Evolutionary conservation across 331 rosid species (phyloP), one percentile per base, ranked within the genome.

Genomic region (Malus hybrid): DNA sequence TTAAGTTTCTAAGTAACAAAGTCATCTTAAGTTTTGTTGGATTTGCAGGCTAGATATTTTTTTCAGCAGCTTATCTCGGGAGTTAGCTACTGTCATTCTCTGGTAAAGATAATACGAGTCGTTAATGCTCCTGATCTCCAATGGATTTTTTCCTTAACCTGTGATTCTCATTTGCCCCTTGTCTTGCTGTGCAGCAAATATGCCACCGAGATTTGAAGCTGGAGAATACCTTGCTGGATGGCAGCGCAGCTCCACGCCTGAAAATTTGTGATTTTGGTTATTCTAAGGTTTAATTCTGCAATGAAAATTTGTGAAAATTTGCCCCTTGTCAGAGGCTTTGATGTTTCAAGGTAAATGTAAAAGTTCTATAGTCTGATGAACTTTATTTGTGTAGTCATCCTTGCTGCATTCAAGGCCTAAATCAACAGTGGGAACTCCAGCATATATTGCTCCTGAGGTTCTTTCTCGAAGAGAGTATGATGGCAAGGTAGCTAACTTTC

Each of bases 31-130:
- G 9, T 54, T 63, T 71, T 72, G 56, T 67, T 82, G 65, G 69
- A 69, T 61, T 85, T 75, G 29, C 93, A 92, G 97, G 98, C 97
- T 61, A 82, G 98, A 56, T 90, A 93, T 86, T 90, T 92, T 88
- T 92, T 92, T 85, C 97, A 92, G 89, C 97, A 92, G 90, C 97
- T 92, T 72, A 92, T 92, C 76, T 92, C 96, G 6, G 97, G 97
- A 73, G 97, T 92, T 78, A 79, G 77, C 83, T 92, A 86, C 76
- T 93, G 97, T 56, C 98, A 93, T 85, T 78, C 86, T 64, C 85
- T 90, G 98, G 97, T 87, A 87, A 85, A 42, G 71, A 63, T 63
- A 74, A 69, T 72, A 39, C 6, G 48, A 36, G 54, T 60, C 6
- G 19, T 55, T 52, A 39, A 10, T 27, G 70, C 28, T 50, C 18